Conservation (phyloP, 345 rosid genomes). For the Lepidium sativum region DNA sequence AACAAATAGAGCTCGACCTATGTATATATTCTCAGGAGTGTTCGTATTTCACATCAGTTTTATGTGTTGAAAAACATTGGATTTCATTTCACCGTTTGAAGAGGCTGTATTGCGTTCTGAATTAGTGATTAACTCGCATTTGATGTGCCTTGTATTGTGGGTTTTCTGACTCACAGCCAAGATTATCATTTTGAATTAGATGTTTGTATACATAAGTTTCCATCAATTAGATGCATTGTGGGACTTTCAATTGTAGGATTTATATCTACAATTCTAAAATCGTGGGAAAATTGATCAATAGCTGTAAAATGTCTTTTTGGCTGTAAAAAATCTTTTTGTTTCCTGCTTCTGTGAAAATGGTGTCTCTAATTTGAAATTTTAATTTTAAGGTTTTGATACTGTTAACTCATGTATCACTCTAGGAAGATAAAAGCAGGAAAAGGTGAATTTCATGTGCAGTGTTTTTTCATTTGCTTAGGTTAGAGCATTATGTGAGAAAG, state of each 20-base stretch:
- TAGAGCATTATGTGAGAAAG: conserved; percentile 87
- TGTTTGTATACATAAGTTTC: background rate
- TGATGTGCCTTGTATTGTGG: background rate
- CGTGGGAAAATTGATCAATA: background rate
- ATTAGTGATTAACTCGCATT: background rate
- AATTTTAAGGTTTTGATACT: background rate
- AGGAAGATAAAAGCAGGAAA: background rate
- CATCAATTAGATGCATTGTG: background rate
- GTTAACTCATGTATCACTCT: background rate
- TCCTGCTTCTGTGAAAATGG: background rate
- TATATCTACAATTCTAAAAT: background rate
- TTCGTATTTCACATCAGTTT: background rate
- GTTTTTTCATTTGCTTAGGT: conserved; percentile 39
- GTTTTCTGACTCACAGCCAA: background rate
- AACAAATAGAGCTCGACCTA: background rate
- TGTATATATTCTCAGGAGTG: background rate
- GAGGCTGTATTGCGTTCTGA: background rate
- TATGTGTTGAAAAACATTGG: background rate
- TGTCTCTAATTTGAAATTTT: background rate
- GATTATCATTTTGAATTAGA: background rate
- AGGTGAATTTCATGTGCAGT: background rate
- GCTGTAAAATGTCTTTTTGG: background rate
- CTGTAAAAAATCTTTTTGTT: background rate
- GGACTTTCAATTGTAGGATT: background rate
- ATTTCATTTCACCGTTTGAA: background rate